These are phyloP conservation scores for Trichoderma sp. DNA, from an alignment of 2,329 filamentous ascomycete genomes.

Conservation along the genomic window DNA sequence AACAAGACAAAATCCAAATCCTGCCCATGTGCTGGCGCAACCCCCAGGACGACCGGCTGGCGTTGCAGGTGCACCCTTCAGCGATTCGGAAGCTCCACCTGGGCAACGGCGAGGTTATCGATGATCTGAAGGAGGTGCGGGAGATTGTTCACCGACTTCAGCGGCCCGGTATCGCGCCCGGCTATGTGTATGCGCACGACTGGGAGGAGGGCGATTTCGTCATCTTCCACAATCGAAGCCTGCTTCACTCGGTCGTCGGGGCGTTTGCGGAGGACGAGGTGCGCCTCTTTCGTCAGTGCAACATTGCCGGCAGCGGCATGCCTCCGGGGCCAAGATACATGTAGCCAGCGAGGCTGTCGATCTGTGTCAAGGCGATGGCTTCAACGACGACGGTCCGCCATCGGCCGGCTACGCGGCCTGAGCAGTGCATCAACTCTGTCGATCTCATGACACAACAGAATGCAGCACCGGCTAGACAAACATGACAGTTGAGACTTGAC, in stretches of 20 bases:
- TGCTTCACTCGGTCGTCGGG: constrained; percentile 72
- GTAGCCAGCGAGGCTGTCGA: not conserved
- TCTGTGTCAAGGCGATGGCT: not conserved
- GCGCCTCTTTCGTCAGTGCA: constrained; percentile 73
- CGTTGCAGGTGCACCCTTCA: constrained; percentile 71
- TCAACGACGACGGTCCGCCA: not conserved
- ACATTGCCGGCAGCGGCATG: constrained; percentile 63
- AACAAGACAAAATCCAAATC: constrained; percentile 64
- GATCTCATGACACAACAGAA: not conserved
- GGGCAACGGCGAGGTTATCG: constrained; percentile 63
- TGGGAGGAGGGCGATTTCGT: constrained; percentile 76
- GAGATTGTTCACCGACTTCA: constrained; percentile 68
- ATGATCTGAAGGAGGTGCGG: constrained; percentile 62
- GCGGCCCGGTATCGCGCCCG: constrained; percentile 66
- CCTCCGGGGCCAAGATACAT: constrained; percentile 46
- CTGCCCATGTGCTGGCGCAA: constrained; percentile 78
- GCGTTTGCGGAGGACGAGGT: constrained; percentile 72
- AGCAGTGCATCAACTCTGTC: not conserved
- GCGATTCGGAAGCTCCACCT: constrained; percentile 68
- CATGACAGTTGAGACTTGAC: not conserved
- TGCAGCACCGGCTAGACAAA: not conserved
- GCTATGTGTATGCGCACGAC: constrained; percentile 68
- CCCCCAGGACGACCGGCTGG: constrained; percentile 64
- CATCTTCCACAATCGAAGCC: constrained; percentile 73
- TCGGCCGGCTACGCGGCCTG: constrained; percentile 3